Evolutionary conservation across 169 alveolate genomes (phyloP), one percentile per base, ranked within the genome.

Genomic region (Neospora caninum): DNA sequence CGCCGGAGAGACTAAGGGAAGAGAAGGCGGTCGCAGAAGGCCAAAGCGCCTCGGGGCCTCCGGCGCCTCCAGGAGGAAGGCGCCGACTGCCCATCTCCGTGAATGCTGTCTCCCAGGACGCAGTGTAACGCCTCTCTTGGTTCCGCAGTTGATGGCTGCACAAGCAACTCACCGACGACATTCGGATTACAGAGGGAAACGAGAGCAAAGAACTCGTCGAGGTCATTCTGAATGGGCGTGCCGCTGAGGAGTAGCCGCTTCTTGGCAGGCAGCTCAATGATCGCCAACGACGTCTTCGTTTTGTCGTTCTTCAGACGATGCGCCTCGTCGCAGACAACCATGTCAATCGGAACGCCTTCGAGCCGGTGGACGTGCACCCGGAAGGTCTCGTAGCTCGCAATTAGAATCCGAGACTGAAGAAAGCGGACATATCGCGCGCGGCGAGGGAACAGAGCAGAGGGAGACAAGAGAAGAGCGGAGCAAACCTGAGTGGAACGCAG

Each of bases 321-420:
- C 34, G 99, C 99, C 94, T 99, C 99, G 94, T 99, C 99, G 93
- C 99, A 98, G 54, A 99, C 98, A 53, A 99, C 94, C 92, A 98
- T 96, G 94, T 98, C 99, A 91, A 98, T 97, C n/a, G 99, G 98
- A 27, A 97, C 98, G 53, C 98, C 98, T 39, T 98, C 98, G 38
- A 98, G 95, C 29, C 94, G 93, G 31, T 96, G 96, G 31, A 95
- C 97, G 93, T 98, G 98, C 92, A 95, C 97, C 70, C 99, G 96
- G 96, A 98, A 98, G 43, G 99, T 97, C 91, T 98, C 99, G 94
- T 98, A 98, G 43, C 99, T 97, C 31, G 99, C 97, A 25, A 98
- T 97, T n/a, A 98, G 92, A 58, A 98, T 97, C 78, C 97, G 94
- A 25, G 98, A 96, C 95, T 78, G 93, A 38, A 36, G 42, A 16